Evolutionary conservation across 495 filamentous ascomycete species (phyloP), one percentile per base, ranked within the genome.

Genomic region (Aspergillus panamensis): DNA sequence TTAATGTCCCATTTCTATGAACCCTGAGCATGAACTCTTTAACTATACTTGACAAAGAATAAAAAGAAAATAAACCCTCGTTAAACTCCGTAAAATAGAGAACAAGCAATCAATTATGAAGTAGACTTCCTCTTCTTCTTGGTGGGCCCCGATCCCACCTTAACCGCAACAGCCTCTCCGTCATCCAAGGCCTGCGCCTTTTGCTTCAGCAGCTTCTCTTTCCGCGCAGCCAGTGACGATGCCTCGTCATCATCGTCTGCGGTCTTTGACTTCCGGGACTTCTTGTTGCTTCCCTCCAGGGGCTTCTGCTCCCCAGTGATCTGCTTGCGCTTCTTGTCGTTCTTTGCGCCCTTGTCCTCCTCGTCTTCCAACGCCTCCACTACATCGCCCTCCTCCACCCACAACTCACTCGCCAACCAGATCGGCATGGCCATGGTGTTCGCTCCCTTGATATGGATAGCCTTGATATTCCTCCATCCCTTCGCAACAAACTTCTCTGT

Each of bases 341-440:
- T 77, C 68, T 84, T 82, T 21, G 70, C 70, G 47, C 75, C 69
- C 50, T 73, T 71, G 20, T 66, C 63, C 58, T 80, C 65, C 20
- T 61, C 25, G 25, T 25, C 80, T 32, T 78, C 76, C 50, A 76
- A 77, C 43, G 82, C 70, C 51, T 83, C 83, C 63, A 96, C 72
- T 6, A 97, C 87, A 71, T 96, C 89, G 19, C 72, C 77, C 61
- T 92, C 88, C 51, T 91, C 88, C 32, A 87, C 75, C 90, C 92
- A 98, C 51, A 98, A 73, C 76, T 97, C 89, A 65, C 87, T 84
- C 8, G 94, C 88, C 66, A 97, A 77, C 88, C 90, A 98, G 59
- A 98, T 85, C 13, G 94, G 94, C 62, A 98, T 76, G 12, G 92
- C 90, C 57, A 83, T 87, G 9, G 91, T 95, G 62, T 87, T 83